A percentile compares a stretch with the other conserved stretches of the same genome.
phyloP scores from a whole-genome alignment of 495 filamentous ascomycete genomes.

The Xylaria grammica region DNA sequence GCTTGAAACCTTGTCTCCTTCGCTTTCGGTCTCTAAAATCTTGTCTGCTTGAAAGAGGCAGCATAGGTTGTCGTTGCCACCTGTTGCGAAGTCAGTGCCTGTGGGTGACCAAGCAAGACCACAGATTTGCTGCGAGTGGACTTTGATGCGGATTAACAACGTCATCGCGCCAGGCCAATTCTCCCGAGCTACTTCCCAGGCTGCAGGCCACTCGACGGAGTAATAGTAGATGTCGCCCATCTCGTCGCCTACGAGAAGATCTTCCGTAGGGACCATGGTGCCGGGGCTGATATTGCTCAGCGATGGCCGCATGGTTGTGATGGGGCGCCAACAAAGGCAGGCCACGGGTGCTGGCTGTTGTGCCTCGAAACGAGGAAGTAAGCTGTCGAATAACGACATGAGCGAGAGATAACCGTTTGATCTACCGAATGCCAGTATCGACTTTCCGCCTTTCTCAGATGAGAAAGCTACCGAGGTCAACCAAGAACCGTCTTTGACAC shows the following conservation, averaged over 20 bases:
- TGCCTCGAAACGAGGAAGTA: conserved; percentile 70
- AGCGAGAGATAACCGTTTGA: conserved; percentile 66
- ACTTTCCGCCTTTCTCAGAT: conserved; percentile 72
- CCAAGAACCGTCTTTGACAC: conserved; percentile 46
- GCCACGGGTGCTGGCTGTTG: conserved; percentile 72
- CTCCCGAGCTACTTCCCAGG: conserved; percentile 56
- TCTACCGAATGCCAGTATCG: conserved; percentile 85
- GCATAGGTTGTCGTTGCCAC: conserved; percentile 91
- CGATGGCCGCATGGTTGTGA: conserved; percentile 47
- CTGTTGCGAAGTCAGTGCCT: conserved; percentile 79
- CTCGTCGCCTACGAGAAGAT: conserved; percentile 89
- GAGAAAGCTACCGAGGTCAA: conserved; percentile 90
- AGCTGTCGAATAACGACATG: conserved; percentile 55
- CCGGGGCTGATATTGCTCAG: conserved; percentile 40
- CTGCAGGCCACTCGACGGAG: conserved; percentile 80
- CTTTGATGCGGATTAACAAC: conserved; percentile 73
- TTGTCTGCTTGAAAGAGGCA: conserved; percentile 76
- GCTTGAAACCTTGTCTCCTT: background rate
- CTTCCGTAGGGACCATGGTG: conserved; percentile 64
- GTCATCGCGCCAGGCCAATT: conserved; percentile 81
- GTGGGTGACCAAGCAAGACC: conserved; percentile 86
- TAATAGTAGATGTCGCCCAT: conserved; percentile 87
- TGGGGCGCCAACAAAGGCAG: conserved; percentile 74
- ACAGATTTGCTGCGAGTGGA: conserved; percentile 91
- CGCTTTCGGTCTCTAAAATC: conserved; percentile 49